Base-by-base conservation (phyloP, 169 alveolate genomes). In the Toxoplasma gondii region DNA sequence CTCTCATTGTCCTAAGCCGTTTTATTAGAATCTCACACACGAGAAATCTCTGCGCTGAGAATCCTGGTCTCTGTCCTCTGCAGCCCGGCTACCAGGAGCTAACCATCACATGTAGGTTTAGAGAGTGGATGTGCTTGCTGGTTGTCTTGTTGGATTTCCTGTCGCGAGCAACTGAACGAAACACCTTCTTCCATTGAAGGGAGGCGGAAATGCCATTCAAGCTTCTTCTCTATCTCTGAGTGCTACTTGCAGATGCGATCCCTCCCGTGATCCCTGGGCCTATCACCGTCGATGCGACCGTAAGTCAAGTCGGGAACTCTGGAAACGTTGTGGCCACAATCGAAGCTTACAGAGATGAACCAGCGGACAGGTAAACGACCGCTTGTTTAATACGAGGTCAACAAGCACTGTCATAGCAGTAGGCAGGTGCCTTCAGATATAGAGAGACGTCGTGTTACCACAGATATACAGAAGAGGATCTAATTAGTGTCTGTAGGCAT, bases 1-100 rank as follows among this genome's bases (percentile, higher is more conserved):
- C 90, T 22, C 69, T 82, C 27, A 36, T 82, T 16, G 67, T 43
- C 41, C 90, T 82, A 36, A 82, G 67, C 31, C 90, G 90, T 0
- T 82, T 82, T 38, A 39, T 82, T 45, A 9, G 90, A 22, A 82
- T 82, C 36, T 27, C 90, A n/a, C 67, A 82, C 41, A 82, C 90
- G 24, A 24, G 90, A 10, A 82, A 82, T 45, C 90, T 82, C 90
- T 82, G 90, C 38, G 36, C 69, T 27, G 90, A 39, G 90, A 64
- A 82, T 10, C 43, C 90, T 29, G 69, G 90, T 0, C 90, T 82
- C 70, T 82, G 90, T n/a, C 90, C 90, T 0, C 38, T 82, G 22
- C 34, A 82, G 39, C 90, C 90, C 34, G 90, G 90, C 36, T 43
- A 82, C 90, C 90, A 82, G 67, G 90, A 82, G 67, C 90, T 82